Conservation (phyloP, 805 yeast genomes). For the Schwanniomyces pseudopolymorphus region DNA sequence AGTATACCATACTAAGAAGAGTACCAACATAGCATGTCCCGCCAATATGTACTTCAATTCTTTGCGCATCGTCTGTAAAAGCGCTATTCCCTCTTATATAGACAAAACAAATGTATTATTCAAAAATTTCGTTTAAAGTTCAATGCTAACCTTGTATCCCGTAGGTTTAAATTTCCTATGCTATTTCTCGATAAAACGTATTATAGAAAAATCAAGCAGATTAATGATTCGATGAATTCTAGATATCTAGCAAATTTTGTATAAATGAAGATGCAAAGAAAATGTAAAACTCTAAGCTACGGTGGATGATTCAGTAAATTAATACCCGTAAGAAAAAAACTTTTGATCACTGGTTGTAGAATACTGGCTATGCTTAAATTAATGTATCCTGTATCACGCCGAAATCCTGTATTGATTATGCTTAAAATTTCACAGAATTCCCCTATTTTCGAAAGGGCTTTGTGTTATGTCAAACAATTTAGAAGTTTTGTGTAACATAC, state of each 20-base stretch:
- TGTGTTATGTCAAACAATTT: not conserved
- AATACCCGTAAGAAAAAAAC: not conserved
- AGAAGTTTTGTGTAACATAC: not conserved
- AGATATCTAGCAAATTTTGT: not conserved
- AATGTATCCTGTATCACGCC: not conserved
- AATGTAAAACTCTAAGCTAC: not conserved
- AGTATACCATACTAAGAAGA: conserved; percentile 58
- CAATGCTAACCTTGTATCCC: not conserved
- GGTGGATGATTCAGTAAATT: not conserved
- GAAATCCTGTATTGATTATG: not conserved
- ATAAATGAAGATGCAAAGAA: not conserved
- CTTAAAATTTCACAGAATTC: not conserved
- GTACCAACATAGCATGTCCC: conserved; percentile 56
- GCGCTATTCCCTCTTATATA: not conserved
- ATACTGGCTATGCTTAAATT: not conserved
- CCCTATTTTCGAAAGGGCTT: not conserved
- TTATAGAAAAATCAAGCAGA: too few relatives aligned
- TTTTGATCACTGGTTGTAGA: not conserved
- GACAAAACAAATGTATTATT: not conserved
- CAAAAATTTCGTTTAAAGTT: too few relatives aligned
- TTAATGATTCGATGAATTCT: not conserved
- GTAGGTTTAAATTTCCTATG: not conserved
- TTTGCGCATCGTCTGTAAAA: conserved; percentile 48
- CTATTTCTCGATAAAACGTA: not conserved
- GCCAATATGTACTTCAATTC: conserved; percentile 62